Evolutionary conservation across 2,329 filamentous ascomycete species (phyloP).

Genomic region (Botrytis tulipae): DNA sequence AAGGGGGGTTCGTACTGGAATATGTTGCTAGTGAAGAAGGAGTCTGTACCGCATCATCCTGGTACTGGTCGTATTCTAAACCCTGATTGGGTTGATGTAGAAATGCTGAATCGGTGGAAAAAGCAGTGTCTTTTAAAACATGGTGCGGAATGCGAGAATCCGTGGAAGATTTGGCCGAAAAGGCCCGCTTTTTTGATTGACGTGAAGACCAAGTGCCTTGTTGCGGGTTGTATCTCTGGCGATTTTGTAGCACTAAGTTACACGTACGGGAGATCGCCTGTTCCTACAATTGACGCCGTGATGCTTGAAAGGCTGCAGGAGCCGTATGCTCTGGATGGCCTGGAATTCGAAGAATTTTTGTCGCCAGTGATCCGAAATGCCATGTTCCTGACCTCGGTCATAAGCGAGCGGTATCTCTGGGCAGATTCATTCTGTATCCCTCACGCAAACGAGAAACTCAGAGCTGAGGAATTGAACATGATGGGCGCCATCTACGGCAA

Average conservation of each 20-base stretch:
- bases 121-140: not conserved
- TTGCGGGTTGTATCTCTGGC: not conserved
- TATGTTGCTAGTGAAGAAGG: not conserved
- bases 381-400: not conserved
- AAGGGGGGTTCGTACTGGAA: not conserved
- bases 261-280: not conserved
- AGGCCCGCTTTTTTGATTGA: not conserved
- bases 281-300: not conserved
- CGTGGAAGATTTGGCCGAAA: not conserved
- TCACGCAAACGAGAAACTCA: conserved; percentile 5
- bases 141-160: not conserved
- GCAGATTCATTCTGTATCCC: conserved; percentile 37
- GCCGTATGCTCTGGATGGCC: not conserved
- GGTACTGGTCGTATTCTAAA: not conserved
- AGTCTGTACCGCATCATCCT: not conserved
- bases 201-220: not conserved
- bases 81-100: not conserved
- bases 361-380: not conserved
- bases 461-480: conserved; percentile 9
- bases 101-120: not conserved
- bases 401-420: conserved; percentile 33
- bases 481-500: conserved; percentile 24
- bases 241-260: not conserved
- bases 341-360: not conserved
- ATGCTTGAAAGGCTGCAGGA: not conserved